These are phyloP conservation scores for Euptelea pleiosperma DNA, from an alignment of 164 flowering plant species.

Conservation along the genomic window DNA sequence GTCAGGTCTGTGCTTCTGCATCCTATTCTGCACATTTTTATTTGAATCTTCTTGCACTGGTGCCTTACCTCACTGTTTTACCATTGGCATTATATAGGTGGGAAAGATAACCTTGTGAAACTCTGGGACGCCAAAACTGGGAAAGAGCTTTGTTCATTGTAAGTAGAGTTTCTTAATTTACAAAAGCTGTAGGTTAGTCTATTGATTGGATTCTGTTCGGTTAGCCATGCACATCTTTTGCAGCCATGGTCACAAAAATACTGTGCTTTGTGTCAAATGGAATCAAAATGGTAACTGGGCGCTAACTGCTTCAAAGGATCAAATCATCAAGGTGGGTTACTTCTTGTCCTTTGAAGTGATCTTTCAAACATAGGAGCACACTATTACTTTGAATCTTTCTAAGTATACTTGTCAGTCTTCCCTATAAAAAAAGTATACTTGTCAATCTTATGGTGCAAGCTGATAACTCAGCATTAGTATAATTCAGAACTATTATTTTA, in stretches of 20 bases:
- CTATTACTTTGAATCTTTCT: too few relatives aligned
- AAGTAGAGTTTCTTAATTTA: slow-evolving; percentile 25
- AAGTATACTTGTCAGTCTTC: too few relatives aligned
- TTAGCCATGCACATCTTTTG: slow-evolving; percentile 21
- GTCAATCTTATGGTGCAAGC: too few relatives aligned
- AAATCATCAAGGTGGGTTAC: slow-evolving; percentile 76
- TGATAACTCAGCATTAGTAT: too few relatives aligned
- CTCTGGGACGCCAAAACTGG: slow-evolving; percentile 99
- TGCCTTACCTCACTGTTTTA: background rate
- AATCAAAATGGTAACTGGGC: slow-evolving; percentile 99
- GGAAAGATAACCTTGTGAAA: slow-evolving; percentile 96
- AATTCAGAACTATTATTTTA: too few relatives aligned
- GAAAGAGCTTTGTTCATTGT: slow-evolving; percentile 91
- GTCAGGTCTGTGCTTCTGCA: slow-evolving; percentile 54
- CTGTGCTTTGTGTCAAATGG: slow-evolving; percentile 93
- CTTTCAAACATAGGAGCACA: too few relatives aligned
- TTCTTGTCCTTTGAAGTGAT: background rate
- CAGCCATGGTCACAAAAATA: slow-evolving; percentile 99
- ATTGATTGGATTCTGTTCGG: slow-evolving; percentile 3
- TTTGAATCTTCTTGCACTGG: background rate
- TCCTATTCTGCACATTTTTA: background rate
- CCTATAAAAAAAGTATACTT: too few relatives aligned
- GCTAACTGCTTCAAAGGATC: slow-evolving; percentile 96
- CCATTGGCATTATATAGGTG: slow-evolving; percentile 47
- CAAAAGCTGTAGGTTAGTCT: background rate